Evolutionary conservation across 2,329 filamentous ascomycete species (phyloP).

Genomic region (Diaporthe batatas): DNA sequence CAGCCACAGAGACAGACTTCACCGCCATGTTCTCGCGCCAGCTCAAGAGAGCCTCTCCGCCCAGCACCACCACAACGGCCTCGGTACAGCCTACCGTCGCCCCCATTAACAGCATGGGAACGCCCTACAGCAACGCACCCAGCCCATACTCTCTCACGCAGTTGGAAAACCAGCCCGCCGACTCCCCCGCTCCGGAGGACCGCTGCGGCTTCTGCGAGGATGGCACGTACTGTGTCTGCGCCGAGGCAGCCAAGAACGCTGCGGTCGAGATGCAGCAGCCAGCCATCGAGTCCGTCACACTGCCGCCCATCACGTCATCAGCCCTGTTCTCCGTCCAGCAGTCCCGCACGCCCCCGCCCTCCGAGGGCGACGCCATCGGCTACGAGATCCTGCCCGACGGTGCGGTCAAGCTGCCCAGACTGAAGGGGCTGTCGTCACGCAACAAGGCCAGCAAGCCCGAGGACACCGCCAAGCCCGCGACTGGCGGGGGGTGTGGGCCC

Average conservation of each 20-base stretch:
- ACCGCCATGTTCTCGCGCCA: conserved; percentile 73
- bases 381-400: conserved; percentile 72
- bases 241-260: conserved; percentile 62
- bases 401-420: conserved; percentile 70
- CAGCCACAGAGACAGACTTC: conserved; percentile 78
- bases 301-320: conserved; percentile 56
- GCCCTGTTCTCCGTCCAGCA: conserved; percentile 58
- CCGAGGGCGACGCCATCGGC: conserved; percentile 71
- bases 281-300: conserved; percentile 43
- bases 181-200: conserved; percentile 63
- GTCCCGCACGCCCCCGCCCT: conserved; percentile 69
- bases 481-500: conserved; percentile 66
- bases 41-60: conserved; percentile 48
- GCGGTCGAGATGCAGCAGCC: neutral
- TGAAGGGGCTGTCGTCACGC: conserved; percentile 49
- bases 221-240: conserved; percentile 85
- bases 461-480: conserved; percentile 46
- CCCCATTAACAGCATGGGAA: conserved; percentile 41
- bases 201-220: conserved; percentile 87
- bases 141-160: conserved; percentile 48
- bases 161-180: conserved; percentile 31
- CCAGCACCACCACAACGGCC: conserved; percentile 41
- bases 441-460: conserved; percentile 47
- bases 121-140: conserved; percentile 44
- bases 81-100: conserved; percentile 52